phyloP scores from a whole-genome alignment of 441 rosid species.

The Monsonia emarginata region DNA sequence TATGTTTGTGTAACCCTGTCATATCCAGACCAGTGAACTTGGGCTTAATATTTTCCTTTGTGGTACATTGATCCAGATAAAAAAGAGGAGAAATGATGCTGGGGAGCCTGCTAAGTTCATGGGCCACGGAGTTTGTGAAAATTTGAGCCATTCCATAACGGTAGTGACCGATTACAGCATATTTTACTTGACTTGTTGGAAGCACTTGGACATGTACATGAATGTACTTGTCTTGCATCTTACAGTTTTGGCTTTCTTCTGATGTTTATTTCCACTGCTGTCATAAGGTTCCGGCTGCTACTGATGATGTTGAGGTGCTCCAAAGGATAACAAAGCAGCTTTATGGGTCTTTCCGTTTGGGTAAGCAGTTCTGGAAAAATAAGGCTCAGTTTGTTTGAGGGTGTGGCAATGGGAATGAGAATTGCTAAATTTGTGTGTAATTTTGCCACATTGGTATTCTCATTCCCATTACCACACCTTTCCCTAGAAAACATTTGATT shows the following conservation, averaged over 20 bases:
- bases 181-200: background rate
- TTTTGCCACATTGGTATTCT: too few relatives aligned
- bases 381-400: too few relatives aligned
- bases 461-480: too few relatives aligned
- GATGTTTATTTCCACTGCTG: slow-evolving; percentile 9
- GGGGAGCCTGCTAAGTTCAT: slow-evolving; percentile 74
- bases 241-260: background rate
- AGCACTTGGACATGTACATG: background rate
- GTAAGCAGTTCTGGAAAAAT: slow-evolving; percentile 28
- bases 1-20: background rate
- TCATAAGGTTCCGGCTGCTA: slow-evolving; percentile 63
- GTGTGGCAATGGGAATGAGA: too few relatives aligned
- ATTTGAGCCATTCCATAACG: slow-evolving; percentile 71
- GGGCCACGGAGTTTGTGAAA: slow-evolving; percentile 91
- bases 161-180: slow-evolving; percentile 26
- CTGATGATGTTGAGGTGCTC: slow-evolving; percentile 67
- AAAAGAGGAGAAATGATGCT: slow-evolving; percentile 70
- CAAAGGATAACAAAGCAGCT: slow-evolving; percentile 71
- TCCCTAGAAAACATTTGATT: too few relatives aligned
- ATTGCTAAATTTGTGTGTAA: too few relatives aligned
- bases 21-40: slow-evolving; percentile 2
- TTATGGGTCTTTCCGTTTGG: slow-evolving; percentile 58
- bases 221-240: background rate
- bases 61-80: slow-evolving; percentile 42
- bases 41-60: slow-evolving; percentile 11